Evolutionary conservation across 192 early-diverging fungal species (phyloP).

Genomic region (Endogone sp.): DNA sequence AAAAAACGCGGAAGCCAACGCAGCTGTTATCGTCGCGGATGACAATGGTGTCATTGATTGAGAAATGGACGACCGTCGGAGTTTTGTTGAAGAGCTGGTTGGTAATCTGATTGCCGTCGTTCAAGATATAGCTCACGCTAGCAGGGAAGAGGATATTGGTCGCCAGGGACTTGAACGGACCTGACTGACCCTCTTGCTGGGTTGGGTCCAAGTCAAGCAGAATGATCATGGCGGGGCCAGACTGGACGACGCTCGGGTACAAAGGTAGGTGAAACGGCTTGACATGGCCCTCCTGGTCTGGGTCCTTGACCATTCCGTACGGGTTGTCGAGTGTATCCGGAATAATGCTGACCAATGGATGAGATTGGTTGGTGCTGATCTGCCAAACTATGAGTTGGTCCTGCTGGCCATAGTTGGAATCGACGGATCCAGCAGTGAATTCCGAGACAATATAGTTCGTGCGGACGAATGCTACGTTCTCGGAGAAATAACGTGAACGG

Average conservation of each 20-base stretch:
- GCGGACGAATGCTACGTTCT: background rate
- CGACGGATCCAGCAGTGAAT: background rate
- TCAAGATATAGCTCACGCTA: background rate
- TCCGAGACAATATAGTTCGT: background rate
- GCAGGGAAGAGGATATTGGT: background rate
- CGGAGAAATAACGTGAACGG: background rate
- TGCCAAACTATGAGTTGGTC: background rate
- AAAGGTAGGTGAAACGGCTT: background rate
- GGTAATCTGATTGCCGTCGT: background rate
- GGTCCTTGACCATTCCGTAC: background rate
- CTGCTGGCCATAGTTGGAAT: background rate
- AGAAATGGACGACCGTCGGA: background rate
- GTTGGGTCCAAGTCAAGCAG: background rate
- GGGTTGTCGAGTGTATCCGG: background rate
- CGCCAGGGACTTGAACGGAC: background rate
- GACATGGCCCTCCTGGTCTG: background rate
- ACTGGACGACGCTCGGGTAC: background rate
- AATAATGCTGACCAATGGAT: background rate
- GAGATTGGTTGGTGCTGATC: background rate
- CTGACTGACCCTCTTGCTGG: no score
- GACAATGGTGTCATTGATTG: background rate
- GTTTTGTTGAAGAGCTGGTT: background rate
- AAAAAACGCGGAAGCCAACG: background rate
- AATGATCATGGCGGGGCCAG: background rate
- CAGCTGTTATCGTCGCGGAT: background rate